Percentiles rank a stretch among this genome's conserved stretches.
phyloP scores from a whole-genome alignment of 805 yeast genomes.

The Yarrowia sp. region DNA sequence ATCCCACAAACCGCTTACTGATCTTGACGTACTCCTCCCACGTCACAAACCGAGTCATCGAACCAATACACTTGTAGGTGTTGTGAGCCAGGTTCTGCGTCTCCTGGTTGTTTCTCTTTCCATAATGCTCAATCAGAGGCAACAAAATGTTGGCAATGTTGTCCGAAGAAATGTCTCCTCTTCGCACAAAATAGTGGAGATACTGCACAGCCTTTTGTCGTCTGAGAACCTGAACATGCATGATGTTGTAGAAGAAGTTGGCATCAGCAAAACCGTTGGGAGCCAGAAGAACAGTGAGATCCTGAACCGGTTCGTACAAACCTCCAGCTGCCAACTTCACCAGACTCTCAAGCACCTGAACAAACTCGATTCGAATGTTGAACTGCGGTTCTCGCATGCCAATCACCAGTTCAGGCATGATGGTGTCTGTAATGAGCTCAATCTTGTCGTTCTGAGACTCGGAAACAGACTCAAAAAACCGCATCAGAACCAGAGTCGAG shows the following conservation, averaged over 20 bases:
- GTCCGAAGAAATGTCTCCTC: conserved; percentile 45
- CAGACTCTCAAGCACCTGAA: conserved; percentile 60
- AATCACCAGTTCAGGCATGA: conserved; percentile 61
- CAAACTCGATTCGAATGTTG: conserved; percentile 65
- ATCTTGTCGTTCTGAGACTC: conserved; percentile 35
- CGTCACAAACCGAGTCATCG: conserved; percentile 53
- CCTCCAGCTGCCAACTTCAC: conserved; percentile 41
- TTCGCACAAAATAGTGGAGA: conserved; percentile 48
- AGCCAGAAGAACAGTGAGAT: conserved; percentile 60
- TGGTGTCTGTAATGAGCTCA: conserved; percentile 39
- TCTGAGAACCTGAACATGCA: conserved; percentile 80
- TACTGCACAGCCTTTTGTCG: conserved; percentile 79
- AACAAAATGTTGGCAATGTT: conserved; percentile 75
- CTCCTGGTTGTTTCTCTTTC: conserved; percentile 46
- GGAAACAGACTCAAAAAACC: conserved; percentile 60
- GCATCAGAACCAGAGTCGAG: conserved; percentile 59
- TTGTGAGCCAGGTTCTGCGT: conserved; percentile 41
- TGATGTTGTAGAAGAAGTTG: conserved; percentile 70
- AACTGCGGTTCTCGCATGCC: conserved; percentile 65
- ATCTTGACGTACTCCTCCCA: conserved; percentile 82
- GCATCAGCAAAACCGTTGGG: conserved; percentile 72
- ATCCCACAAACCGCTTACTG: conserved; percentile 60
- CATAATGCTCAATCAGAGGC: conserved; percentile 83
- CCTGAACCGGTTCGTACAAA: conserved; percentile 34
- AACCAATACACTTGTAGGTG: conserved; percentile 59